Evolutionary conservation across 139 green algal genomes (phyloP).

Genomic region (Penium margaritaceum): DNA sequence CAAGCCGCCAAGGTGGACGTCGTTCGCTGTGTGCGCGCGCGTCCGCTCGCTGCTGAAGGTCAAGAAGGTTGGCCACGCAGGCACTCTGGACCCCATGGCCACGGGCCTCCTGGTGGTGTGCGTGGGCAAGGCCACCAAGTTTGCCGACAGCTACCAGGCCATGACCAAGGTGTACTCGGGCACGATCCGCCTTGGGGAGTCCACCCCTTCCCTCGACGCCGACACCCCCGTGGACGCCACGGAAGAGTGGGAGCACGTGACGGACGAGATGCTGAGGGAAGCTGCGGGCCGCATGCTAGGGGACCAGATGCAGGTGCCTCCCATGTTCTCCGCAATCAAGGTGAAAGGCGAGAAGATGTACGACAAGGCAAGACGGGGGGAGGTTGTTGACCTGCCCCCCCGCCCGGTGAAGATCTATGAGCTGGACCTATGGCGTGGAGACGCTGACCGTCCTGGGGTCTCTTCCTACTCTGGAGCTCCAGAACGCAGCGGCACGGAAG

Average conservation of each 20-base stretch:
- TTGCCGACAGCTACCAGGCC: constrained; percentile 61
- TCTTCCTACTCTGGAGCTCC: no score
- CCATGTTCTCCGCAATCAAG: constrained; percentile 86
- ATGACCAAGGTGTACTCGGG: constrained; percentile 78
- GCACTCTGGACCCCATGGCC: constrained; percentile 89
- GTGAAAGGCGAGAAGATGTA: constrained; percentile 72
- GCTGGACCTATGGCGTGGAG: constrained; percentile 13
- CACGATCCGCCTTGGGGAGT: constrained; percentile 76
- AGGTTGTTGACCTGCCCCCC: constrained; percentile 59
- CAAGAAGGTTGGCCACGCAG: constrained; percentile 63
- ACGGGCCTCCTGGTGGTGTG: constrained; percentile 90
- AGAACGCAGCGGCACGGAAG: no score
- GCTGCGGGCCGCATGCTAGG: constrained; percentile 40
- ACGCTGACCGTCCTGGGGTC: no score
- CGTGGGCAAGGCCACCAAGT: constrained; percentile 77
- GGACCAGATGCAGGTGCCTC: constrained; percentile 65
- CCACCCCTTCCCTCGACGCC: constrained; percentile 65
- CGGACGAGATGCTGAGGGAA: constrained; percentile 55
- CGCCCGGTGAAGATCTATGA: constrained; percentile 28
- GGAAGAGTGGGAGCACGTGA: constrained; percentile 78
- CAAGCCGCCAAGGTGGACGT: constrained; percentile 85
- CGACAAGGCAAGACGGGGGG: constrained; percentile 68
- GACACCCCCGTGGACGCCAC: constrained; percentile 56
- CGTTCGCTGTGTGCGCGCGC: constrained; percentile 83
- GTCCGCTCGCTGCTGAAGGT: constrained; percentile 57